These are phyloP conservation scores for Solanum peruvianum DNA, from an alignment of 257 asterid species.

Conservation along the genomic window DNA sequence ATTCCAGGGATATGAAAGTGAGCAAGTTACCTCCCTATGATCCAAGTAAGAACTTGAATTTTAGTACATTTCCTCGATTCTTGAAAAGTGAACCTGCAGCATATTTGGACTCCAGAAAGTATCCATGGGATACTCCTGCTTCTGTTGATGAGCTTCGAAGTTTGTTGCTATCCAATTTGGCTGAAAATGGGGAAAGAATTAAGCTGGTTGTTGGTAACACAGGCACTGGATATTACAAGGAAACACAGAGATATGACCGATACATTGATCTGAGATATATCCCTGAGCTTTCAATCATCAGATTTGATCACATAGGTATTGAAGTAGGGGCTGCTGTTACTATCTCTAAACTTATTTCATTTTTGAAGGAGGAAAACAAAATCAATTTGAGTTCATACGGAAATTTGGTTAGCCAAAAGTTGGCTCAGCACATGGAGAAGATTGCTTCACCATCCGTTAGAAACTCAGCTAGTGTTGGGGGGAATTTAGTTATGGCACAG, in stretches of 20 bases:
- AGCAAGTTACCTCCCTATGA: conserved; percentile 32
- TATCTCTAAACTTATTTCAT: conserved; percentile 33
- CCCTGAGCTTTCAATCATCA: conserved; percentile 37
- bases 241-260: conserved; percentile 21
- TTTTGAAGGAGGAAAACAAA: conserved; percentile 19
- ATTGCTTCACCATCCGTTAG: conserved; percentile 43
- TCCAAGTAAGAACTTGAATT: conserved; percentile 12
- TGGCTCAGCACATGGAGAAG: conserved; percentile 62
- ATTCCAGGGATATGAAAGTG: conserved; percentile 12
- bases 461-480: conserved; percentile 63
- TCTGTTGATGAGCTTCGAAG: conserved; percentile 42
- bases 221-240: conserved; percentile 58
- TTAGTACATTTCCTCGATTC: conserved; percentile 21
- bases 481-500: conserved; percentile 69
- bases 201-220: conserved; percentile 68
- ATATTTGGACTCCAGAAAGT: conserved; percentile 25
- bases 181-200: conserved; percentile 14
- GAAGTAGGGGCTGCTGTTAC: conserved; percentile 60
- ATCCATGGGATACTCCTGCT: conserved; percentile 51
- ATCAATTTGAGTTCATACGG: conserved; percentile 4
- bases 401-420: conserved; percentile 19
- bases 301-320: conserved; percentile 24
- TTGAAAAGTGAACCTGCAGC: conserved; percentile 7
- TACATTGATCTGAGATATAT: conserved; percentile 51
- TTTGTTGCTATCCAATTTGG: conserved; percentile 21